Conservation (phyloP, 176 grass and related monocot genomes). For the Triticum aestivum region DNA sequence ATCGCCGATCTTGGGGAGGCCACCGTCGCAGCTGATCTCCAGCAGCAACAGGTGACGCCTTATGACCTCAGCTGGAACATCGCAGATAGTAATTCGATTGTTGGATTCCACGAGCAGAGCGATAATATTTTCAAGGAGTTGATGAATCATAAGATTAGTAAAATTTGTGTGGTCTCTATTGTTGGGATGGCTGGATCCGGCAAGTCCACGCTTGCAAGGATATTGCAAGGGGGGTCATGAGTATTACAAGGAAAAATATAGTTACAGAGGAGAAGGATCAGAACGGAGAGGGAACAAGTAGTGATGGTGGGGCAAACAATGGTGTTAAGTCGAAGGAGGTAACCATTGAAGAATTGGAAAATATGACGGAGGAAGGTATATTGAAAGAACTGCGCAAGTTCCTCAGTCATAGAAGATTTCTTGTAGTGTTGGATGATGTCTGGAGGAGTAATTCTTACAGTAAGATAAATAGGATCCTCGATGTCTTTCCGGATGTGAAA, state of each 20-base stretch:
- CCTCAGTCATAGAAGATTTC: neutral
- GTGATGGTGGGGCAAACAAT: no score
- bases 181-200: neutral
- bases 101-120: neutral
- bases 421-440: neutral
- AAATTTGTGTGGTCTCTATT: neutral
- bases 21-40: neutral
- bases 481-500: neutral
- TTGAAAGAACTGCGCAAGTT: neutral
- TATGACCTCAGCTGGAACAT: neutral
- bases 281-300: neutral
- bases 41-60: neutral
- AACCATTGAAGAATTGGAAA: neutral
- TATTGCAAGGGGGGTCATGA: neutral
- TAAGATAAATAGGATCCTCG: neutral
- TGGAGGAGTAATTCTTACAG: neutral
- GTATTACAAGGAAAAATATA: neutral
- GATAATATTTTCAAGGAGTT: neutral
- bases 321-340: neutral
- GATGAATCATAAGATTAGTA: neutral
- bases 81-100: neutral
- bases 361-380: neutral
- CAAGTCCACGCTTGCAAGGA: neutral
- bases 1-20: neutral
- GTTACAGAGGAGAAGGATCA: neutral